A percentile compares a stretch with the other conserved stretches of the same genome.
phyloP scores from a whole-genome alignment of 1,284 basidiomycete genomes.

The Melampsora americana region DNA sequence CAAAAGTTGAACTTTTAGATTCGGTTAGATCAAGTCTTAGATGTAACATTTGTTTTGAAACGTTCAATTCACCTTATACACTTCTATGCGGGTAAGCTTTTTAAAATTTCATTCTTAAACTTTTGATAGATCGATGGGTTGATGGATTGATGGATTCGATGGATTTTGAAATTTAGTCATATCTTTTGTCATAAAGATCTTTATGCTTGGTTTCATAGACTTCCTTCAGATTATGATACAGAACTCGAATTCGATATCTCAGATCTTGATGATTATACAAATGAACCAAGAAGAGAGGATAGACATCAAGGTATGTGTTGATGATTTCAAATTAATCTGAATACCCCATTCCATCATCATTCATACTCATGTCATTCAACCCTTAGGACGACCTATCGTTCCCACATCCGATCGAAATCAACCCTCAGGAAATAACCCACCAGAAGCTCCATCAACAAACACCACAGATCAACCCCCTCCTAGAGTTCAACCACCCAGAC shows the following conservation, averaged over 20 bases:
- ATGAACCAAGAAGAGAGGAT: background rate
- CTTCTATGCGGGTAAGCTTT: slow-evolving; percentile 44
- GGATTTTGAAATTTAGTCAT: slow-evolving; percentile 43
- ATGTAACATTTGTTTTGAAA: slow-evolving; percentile 47
- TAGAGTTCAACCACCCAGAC: slow-evolving; percentile 3
- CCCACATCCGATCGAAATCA: slow-evolving; percentile 7
- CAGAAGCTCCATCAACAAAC: slow-evolving; percentile 8
- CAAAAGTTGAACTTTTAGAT: slow-evolving; percentile 37
- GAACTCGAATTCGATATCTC: background rate
- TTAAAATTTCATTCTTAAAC: background rate
- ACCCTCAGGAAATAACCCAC: background rate
- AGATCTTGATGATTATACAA: background rate
- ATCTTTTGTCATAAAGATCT: slow-evolving; percentile 47
- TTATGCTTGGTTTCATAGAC: slow-evolving; percentile 47
- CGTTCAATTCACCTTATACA: slow-evolving; percentile 44
- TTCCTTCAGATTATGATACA: slow-evolving; percentile 10
- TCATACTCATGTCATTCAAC: slow-evolving; percentile 10
- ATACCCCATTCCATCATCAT: background rate
- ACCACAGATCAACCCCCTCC: background rate
- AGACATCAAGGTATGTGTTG: background rate
- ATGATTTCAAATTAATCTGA: background rate
- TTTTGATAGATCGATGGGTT: background rate
- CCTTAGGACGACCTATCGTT: background rate
- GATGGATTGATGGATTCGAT: background rate
- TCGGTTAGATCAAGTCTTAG: slow-evolving; percentile 40